phyloP scores from a whole-genome alignment of 768 basidiomycete genomes.

The Suillus subaureus region DNA sequence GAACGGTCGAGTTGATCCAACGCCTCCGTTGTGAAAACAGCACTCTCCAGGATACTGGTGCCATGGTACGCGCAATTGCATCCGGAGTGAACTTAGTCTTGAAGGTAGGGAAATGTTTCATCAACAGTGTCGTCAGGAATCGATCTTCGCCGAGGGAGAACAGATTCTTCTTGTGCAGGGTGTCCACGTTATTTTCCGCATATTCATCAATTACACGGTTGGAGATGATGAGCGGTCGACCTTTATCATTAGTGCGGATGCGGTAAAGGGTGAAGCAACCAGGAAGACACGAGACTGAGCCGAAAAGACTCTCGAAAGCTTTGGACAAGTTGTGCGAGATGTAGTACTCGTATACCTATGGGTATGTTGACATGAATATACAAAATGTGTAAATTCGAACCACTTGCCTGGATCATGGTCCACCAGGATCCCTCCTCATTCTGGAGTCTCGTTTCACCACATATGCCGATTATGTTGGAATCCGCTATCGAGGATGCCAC shows the following conservation, averaged over 20 bases:
- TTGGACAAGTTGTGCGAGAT: constrained; percentile 69
- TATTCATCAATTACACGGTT: constrained; percentile 73
- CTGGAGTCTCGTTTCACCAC: constrained; percentile 68
- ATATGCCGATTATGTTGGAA: constrained; percentile 65
- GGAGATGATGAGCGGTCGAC: constrained; percentile 71
- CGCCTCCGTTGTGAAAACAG: constrained; percentile 68
- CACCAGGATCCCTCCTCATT: constrained; percentile 74
- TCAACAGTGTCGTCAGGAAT: constrained; percentile 65
- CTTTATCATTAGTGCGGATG: constrained; percentile 71
- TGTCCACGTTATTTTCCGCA: constrained; percentile 65
- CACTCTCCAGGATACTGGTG: constrained; percentile 63
- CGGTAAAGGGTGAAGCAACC: constrained; percentile 76
- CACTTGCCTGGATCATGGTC: constrained; percentile 71
- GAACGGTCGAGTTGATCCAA: constrained; percentile 76
- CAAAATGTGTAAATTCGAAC: neutral
- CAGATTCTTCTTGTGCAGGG: constrained; percentile 72
- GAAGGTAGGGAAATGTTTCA: constrained; percentile 72
- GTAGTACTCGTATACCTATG: constrained; percentile 68
- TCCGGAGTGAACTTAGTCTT: constrained; percentile 72
- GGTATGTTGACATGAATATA: constrained; percentile 12
- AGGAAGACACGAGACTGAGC: constrained; percentile 73
- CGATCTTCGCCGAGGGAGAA: constrained; percentile 73
- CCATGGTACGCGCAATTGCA: constrained; percentile 62
- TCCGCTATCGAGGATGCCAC: constrained; percentile 65
- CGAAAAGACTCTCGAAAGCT: constrained; percentile 69